Evolutionary conservation across 1,284 basidiomycete species (phyloP).

Genomic region (Wallemia ichthyophaga): DNA sequence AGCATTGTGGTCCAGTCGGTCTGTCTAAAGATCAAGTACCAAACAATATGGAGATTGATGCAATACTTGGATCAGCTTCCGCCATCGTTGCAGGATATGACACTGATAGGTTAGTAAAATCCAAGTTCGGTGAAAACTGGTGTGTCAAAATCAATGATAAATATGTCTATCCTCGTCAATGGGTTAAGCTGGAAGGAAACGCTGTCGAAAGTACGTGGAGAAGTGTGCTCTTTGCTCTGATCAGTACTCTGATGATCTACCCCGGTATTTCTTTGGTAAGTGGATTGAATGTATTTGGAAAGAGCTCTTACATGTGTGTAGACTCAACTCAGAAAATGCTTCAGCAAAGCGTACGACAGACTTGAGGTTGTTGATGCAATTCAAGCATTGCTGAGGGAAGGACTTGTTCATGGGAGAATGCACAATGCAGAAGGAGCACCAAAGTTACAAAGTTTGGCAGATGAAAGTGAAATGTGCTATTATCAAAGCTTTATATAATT

Average conservation of each 20-base stretch:
- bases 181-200: not conserved
- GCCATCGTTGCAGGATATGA: not conserved
- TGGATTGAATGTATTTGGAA: not conserved
- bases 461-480: not conserved
- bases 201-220: not conserved
- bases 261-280: not conserved
- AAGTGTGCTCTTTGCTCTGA: not conserved
- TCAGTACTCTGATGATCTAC: not conserved
- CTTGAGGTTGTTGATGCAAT: not conserved
- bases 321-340: not conserved
- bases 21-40: not conserved
- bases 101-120: not conserved
- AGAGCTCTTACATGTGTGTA: not conserved
- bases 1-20: not conserved
- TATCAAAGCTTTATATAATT: not conserved
- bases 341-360: not conserved
- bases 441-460: not conserved
- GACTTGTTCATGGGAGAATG: not conserved
- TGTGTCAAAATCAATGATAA: not conserved
- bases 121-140: not conserved
- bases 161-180: not conserved
- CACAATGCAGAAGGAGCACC: not conserved
- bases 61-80: not conserved
- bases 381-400: not conserved
- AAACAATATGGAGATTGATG: not conserved